Evolutionary conservation across 2,329 filamentous ascomycete species (phyloP).

Genomic region (Fonsecaea monophora): DNA sequence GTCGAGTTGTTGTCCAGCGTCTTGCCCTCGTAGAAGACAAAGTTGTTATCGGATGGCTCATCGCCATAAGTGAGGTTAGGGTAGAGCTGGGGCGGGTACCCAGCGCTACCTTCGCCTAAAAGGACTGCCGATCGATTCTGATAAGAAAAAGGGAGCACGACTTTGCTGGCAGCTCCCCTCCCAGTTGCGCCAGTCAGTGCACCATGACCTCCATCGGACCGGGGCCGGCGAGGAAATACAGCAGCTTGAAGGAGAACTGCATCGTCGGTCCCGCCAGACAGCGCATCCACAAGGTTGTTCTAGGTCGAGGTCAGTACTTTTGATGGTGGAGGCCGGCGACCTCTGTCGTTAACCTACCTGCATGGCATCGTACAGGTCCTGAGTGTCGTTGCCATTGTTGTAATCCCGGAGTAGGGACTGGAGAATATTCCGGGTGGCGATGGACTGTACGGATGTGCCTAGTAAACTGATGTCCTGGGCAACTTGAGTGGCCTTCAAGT

Average conservation of each 20-base stretch:
- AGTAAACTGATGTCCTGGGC: slow-evolving; percentile 78
- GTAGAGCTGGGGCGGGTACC: slow-evolving; percentile 74
- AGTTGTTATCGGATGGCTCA: slow-evolving; percentile 44
- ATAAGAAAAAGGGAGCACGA: slow-evolving; percentile 64
- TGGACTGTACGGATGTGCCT: slow-evolving; percentile 73
- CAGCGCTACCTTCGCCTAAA: slow-evolving; percentile 67
- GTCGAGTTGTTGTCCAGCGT: slow-evolving; percentile 56
- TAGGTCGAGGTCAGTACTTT: slow-evolving; percentile 10
- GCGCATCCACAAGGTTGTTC: slow-evolving; percentile 65
- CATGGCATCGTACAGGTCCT: slow-evolving; percentile 32
- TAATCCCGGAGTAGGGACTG: slow-evolving; percentile 59
- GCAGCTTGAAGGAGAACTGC: slow-evolving; percentile 68
- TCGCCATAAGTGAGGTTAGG: slow-evolving; percentile 74
- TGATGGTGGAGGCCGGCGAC: background rate
- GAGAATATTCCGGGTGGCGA: slow-evolving; percentile 68
- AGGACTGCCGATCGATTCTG: slow-evolving; percentile 64
- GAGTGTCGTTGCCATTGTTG: slow-evolving; percentile 58
- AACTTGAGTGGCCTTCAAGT: slow-evolving; percentile 82
- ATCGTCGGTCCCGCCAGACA: slow-evolving; percentile 65
- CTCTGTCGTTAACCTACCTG: slow-evolving; percentile 23
- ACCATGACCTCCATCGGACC: slow-evolving; percentile 58
- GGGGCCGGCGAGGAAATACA: slow-evolving; percentile 72
- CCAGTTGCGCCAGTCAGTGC: slow-evolving; percentile 67
- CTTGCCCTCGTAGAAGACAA: slow-evolving; percentile 49
- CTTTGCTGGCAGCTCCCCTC: slow-evolving; percentile 51